Base-by-base conservation (phyloP, 1,284 basidiomycete genomes). In the Sanghuangporus baumii region DNA sequence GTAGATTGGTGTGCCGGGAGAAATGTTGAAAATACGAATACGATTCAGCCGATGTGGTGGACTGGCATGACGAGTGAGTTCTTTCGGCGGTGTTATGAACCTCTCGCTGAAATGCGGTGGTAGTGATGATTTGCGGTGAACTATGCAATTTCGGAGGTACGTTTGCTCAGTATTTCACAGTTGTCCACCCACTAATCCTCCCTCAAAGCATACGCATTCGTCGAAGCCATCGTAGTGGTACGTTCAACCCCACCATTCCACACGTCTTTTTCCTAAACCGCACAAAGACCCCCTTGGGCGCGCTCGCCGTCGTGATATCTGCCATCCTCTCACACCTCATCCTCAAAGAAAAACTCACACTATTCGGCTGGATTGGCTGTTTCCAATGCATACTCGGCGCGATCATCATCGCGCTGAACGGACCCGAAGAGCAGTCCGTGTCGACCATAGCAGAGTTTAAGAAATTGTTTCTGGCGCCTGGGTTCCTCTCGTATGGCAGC, bases 341-440 rank as follows among this genome's bases (percentile, higher is more conserved):
- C 76, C 87, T 98, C 69, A 89, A 96, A 59, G 97, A 99, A 74
- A 91, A 83, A 66, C 84, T 99, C 59, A 91, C 88, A 38, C 91
- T 94, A 75, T 95, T 95, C 71, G 94, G 94, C 59, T 96, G 93
- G 93, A 80, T 93, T 63, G 96, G 96, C 31, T 98, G 96, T 74
- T 85, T 80, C 31, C 83, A 98, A 36, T 97, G 94, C 77, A 60
- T 41, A 55, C 14, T 98, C 64, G 96, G 96, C 63, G 94, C 93
- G 1, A 82, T 90, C 59, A 88, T 94, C 67, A 93, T 94, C 63
- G 89, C 89, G 50, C 78, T 91, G 51, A 91, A 91, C 66, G 89
- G 93, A 2, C 96, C 96, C 0, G 78, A 87, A 67, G 91, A 96
- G 72, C 80, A 84, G 65, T 83, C 89, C 2, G 85, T 93, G 9